Base-by-base conservation (phyloP, 2,329 filamentous ascomycete genomes). In the Stachybotrys chlorohalonatus region DNA sequence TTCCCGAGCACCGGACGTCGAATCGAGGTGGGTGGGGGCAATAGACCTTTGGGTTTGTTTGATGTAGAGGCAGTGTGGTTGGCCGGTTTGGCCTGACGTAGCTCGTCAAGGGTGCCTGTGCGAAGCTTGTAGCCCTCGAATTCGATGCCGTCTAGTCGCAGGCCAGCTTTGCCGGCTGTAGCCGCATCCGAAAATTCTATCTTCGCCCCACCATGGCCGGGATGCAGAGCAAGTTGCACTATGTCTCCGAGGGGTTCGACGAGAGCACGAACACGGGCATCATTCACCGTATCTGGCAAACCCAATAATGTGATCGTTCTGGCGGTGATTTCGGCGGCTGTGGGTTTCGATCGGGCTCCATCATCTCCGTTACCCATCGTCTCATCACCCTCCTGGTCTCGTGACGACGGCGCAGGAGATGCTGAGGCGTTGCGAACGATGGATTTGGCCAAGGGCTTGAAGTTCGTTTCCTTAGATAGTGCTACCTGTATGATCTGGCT, bases 271-370 rank as follows among this genome's bases (percentile, higher is more conserved):
- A 99, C 83, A 32, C 92, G 89, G 1, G 88, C 84, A 64, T 95
- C 90, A 60, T 95, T 96, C 63, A 97, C 83, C 0, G 92, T 97
- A 65, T 97, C 94, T 0, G 94, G 90, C 1, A 99, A 76, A 58
- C 92, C 87, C 71, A 96, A 82, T 31, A 99, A 75, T 9, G 86
- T 87, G 52, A 97, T 79, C 1, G 89, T 94, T 53, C 90, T 85
- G 52, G 85, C 82, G 32, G 76, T 70, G 17, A 82, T 79, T 15
- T 83, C 78, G 6, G 68, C 68, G 7, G 73, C 69, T 1, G 77
- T 75, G 16, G 77, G 74, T 11, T 65, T 65, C 48, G 61, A 47
- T 24, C 52, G 51, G 13, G 55, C 56, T 46, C 55, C 57, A 39
- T 31, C 52, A n/a, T 32, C 51, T 11, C 56, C 62, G 54, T 73